Evolutionary conservation across 1,139 yeast species (phyloP), one percentile per base, ranked within the genome.

Genomic region (Sugiyamaella novakii): DNA sequence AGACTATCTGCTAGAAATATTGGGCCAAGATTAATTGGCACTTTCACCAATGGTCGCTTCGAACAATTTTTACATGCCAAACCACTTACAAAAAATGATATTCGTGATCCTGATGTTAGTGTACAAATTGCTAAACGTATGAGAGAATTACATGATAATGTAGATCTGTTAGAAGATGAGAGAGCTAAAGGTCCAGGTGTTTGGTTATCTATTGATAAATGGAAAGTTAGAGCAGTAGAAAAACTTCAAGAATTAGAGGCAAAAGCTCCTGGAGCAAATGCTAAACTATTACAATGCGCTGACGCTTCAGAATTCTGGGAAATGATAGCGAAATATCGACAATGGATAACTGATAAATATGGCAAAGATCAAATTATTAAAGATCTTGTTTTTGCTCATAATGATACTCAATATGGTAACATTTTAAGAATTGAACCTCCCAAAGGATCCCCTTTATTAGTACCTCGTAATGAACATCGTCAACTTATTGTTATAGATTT

Each of bases 381-480:
- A 11, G 72, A 74, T 53, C 72, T 85, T 56, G 88, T 80, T 30
- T 92, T 92, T 63, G 88, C 97, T 60, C 98, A 91, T 67, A 91
- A 91, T 63, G 97, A 91, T 68, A 86, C 98, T 1, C 98, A 92
- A 67, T 92, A 92, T 65, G 98, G 98, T 31, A 92, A 92, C 64
- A 75, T 92, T 56, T 59, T 73, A 43, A 62, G 74, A 14, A 58
- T 72, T n/a, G 70, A 67, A 39, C 74, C 73, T 2, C 72, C 73
- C 1, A 59, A 65, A 35, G 75, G 75, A 12, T 78, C 67, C 45
- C 81, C 63, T 33, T 67, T 59, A 57, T 62, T 63, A 58, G 66
- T 41, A 52, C 75, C 64, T 43, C 69, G 52, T 53, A 67, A 73
- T 49, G 82, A 79, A 61, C 97, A 92, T 71, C 75, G 80, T 25